Evolutionary conservation across 2,329 filamentous ascomycete species (phyloP), one percentile per base, ranked within the genome.

Genomic region (Calonectria honghensis): DNA sequence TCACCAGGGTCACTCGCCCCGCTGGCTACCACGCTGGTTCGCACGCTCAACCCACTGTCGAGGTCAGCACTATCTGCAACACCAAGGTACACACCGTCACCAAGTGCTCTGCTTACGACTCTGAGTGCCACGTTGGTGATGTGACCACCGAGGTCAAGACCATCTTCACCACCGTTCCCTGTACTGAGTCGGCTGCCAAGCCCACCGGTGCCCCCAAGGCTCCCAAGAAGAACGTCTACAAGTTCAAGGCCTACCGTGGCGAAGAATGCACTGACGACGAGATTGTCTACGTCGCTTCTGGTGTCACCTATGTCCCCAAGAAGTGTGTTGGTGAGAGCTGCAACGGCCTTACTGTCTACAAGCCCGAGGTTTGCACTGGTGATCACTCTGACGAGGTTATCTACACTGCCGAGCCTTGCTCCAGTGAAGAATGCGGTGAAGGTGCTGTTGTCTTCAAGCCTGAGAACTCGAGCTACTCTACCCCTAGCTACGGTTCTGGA

Each of bases 81-180:
- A 63, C 35, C 35, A 63, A 63, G n/a, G 35, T 41, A 2, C 31
- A 63, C 35, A 41, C 57, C 5, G 24, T 63, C n/a, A 63, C 57
- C 13, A 41, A 63, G 35, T 63, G 57, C 35, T n/a, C 57, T 20
- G 32, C 35, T 14, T 41, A 31, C 20, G 57, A 27, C n/a, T 39
- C 18, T n/a, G 24, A 63, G 35, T 63, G 57, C 27, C 57, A 35
- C 14, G n/a, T 63, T 41, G 57, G 57, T 14, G 37, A 20, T n/a
- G 57, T 63, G 13, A 63, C 57, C n/a, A 63, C 57, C n/a, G n/a
- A 63, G 24, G 57, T 63, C 13, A 20, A 57, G 52, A 57, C 52
- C 29, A 20, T 57, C 18, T 57, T 57, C 18, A 57, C 52, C 31
- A 57, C 52, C 4, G 18, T 35, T 20, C 52, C 52, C 24, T 57